Evolutionary conservation across 495 filamentous ascomycete genomes (phyloP), one percentile per base, ranked within the genome.

Genomic region (Neurospora africana): DNA sequence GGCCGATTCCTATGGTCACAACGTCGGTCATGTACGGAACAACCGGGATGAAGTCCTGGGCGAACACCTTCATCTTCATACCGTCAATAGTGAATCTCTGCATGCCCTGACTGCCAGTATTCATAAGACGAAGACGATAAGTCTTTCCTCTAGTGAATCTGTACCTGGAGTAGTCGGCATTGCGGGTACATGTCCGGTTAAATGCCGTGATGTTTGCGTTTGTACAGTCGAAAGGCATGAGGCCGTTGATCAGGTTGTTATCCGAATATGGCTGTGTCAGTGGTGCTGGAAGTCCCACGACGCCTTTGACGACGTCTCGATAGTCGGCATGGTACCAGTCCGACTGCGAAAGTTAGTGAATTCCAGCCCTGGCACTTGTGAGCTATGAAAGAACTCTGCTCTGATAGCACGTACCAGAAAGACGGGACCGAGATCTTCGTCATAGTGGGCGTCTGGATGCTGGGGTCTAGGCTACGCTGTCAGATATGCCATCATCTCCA

Each of bases 1-100:
- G 88, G 6, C 87, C 89, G 75, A 91, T 90, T 38, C 74, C 84
- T 40, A 91, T 82, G 5, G 77, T 75, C 15, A 90, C 71, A 10
- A 79, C 74, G 17, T 80, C 71, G 37, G 78, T 78, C 39, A 72
- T 72, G 41, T 83, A 86, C 2, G 85, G 85, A 0, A 72, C 74
- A 67, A 87, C 82, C 8, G 83, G 82, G 19, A 83, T 80, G 33
- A 80, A 80, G 71, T 86, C 83, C 27, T 58, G 80, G n/a, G 79
- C 76, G 35, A 84, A 82, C 13, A 87, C 81, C 23, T 77, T 70
- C 39, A 73, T 27, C n/a, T 27, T 73, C 68, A 70, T 68, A 4
- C 36, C 36, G 69, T 74, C 72, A 40, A 74, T 71, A 3, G 23
- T 69, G 58, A 71, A 71, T 47, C 41, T 44, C 17, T 44, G 41